Conservation (phyloP, 768 basidiomycete genomes). For the Tephrocybe sp. region DNA sequence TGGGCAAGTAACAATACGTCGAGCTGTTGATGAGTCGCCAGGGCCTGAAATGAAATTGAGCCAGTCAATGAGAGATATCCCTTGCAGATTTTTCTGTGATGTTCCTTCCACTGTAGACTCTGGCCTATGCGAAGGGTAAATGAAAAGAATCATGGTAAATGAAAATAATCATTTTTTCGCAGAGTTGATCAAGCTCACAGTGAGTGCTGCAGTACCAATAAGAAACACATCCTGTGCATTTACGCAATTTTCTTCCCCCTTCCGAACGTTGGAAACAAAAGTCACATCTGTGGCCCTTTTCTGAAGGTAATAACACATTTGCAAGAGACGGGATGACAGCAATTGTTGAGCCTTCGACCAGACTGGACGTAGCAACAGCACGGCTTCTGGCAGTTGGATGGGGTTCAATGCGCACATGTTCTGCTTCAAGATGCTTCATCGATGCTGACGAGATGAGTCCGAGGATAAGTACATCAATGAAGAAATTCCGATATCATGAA, state of each 20-base stretch:
- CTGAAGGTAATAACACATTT: constrained; percentile 46
- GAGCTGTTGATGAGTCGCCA: constrained; percentile 51
- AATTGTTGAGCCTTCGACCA: constrained; percentile 49
- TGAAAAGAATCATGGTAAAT: not conserved
- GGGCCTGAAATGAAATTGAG: constrained; percentile 44
- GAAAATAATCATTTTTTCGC: not conserved
- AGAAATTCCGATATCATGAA: no score
- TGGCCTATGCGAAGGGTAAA: constrained; percentile 54
- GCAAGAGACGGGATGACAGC: constrained; percentile 43
- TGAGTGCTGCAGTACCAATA: constrained; percentile 70
- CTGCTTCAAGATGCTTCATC: constrained; percentile 5
- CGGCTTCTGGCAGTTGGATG: constrained; percentile 51
- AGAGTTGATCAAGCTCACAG: constrained; percentile 43
- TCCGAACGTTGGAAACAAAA: constrained; percentile 44
- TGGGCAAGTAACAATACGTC: constrained; percentile 68
- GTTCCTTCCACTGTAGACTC: constrained; percentile 57
- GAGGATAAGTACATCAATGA: no score
- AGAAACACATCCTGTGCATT: constrained; percentile 63
- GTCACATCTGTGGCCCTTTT: constrained; percentile 70
- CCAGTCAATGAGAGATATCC: constrained; percentile 42
- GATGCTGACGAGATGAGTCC: no score
- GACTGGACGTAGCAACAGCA: constrained; percentile 37
- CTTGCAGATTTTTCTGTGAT: constrained; percentile 73
- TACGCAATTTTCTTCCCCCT: constrained; percentile 36
- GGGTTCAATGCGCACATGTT: constrained; percentile 32